phyloP scores from a whole-genome alignment of 2,329 filamentous ascomycete genomes.

The Alternaria ventricosa region DNA sequence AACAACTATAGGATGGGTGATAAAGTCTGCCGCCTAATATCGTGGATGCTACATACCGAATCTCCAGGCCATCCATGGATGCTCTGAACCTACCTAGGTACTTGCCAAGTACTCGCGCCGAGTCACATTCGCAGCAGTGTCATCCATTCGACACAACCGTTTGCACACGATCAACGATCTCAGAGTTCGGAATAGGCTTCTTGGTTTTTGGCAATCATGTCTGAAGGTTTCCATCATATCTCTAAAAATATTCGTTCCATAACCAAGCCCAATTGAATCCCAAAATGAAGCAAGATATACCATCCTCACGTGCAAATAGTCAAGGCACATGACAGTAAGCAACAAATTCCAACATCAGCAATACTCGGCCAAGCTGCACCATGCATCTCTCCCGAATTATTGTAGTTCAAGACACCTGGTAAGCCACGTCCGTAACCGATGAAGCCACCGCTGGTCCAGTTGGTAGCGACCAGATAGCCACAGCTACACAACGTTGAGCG shows the following conservation, averaged over 20 bases:
- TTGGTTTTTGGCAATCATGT: background rate
- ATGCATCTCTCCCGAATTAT: background rate
- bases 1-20: no score
- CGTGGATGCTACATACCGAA: background rate
- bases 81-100: background rate
- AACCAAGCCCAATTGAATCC: background rate
- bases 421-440: background rate
- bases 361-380: background rate
- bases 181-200: background rate
- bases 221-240: background rate
- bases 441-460: background rate
- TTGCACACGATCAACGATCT: background rate
- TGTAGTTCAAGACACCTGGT: background rate
- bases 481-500: background rate
- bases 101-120: background rate
- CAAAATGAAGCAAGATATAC: no score
- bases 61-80: background rate
- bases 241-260: background rate
- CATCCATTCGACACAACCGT: background rate
- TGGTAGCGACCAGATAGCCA: background rate
- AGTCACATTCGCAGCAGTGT: background rate
- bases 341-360: background rate
- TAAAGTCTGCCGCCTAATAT: background rate
- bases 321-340: no score
- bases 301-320: no score